Percentiles rank a stretch among this genome's conserved stretches.
Evolutionary conservation across 352 stramenopile genomes (phyloP).

Genomic region (Pythium brassicae): DNA sequence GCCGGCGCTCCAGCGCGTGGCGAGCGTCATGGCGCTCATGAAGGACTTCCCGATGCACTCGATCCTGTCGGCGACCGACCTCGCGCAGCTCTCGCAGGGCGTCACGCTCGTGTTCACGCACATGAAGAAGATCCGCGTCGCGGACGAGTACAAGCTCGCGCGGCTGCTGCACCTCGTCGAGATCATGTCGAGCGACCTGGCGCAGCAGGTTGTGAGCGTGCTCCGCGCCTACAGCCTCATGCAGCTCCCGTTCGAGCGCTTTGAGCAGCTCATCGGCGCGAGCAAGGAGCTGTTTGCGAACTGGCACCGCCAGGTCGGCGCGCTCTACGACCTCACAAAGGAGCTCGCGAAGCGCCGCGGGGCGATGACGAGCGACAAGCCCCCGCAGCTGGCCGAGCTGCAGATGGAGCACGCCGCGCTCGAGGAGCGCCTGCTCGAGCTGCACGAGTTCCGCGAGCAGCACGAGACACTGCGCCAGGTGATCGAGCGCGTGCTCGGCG

Average conservation of each 20-base stretch:
- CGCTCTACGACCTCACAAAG: constrained; percentile 85
- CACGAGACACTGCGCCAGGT: constrained; percentile 89
- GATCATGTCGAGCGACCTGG: constrained; percentile 84
- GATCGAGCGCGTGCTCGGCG: constrained; percentile 81
- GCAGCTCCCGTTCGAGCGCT: constrained; percentile 81
- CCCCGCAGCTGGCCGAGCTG: constrained; percentile 71
- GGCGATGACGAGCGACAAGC: constrained; percentile 79
- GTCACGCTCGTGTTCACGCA: constrained; percentile 84
- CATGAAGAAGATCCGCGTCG: constrained; percentile 88
- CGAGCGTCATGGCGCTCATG: constrained; percentile 90
- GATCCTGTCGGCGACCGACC: constrained; percentile 87
- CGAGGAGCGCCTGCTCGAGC: constrained; percentile 82
- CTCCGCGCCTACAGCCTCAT: constrained; percentile 81
- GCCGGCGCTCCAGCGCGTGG: constrained; percentile 79
- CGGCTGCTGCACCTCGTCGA: constrained; percentile 78
- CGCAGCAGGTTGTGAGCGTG: constrained; percentile 76
- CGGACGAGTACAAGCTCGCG: constrained; percentile 85
- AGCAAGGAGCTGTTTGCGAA: constrained; percentile 85
- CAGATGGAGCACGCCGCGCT: constrained; percentile 85
- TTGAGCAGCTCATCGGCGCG: constrained; percentile 65
- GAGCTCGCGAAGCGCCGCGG: constrained; percentile 83
- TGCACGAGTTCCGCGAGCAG: constrained; percentile 89
- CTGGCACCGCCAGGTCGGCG: constrained; percentile 78
- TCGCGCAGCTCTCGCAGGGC: constrained; percentile 78
- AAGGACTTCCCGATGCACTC: constrained; percentile 92